These are phyloP conservation scores for Boletus huronensis DNA, from an alignment of 768 basidiomycete genomes.

Conservation along the genomic window DNA sequence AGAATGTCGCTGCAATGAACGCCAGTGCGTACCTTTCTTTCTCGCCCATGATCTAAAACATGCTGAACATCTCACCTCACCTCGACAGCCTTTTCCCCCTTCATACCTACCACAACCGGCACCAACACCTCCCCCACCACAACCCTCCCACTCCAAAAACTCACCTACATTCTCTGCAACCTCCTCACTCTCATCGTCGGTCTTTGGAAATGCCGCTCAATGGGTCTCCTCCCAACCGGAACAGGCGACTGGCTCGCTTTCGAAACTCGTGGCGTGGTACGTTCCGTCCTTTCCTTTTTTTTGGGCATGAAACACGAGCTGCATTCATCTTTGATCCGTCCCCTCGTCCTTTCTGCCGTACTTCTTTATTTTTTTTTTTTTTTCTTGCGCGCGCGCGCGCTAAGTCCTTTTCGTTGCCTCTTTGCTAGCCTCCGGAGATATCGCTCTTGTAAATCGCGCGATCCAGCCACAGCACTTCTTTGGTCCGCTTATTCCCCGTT, in stretches of 20 bases:
- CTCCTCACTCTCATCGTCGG: slow-evolving; percentile 77
- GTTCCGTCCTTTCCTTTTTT: neutral
- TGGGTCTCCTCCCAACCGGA: slow-evolving; percentile 89
- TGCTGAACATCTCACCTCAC: neutral
- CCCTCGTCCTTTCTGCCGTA: no score
- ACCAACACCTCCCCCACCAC: slow-evolving; percentile 29
- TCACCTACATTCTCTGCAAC: slow-evolving; percentile 70
- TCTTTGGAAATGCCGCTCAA: slow-evolving; percentile 88
- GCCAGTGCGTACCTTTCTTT: slow-evolving; percentile 48
- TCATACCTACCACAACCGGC: slow-evolving; percentile 43
- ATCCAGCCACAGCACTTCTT: neutral
- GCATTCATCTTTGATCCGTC: no score
- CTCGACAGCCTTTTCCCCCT: slow-evolving; percentile 65
- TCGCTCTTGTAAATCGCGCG: slow-evolving; percentile 31
- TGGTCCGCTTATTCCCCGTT: neutral
- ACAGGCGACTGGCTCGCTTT: slow-evolving; percentile 96
- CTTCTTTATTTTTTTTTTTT: neutral
- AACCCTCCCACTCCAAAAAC: slow-evolving; percentile 66
- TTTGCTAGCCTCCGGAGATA: slow-evolving; percentile 42
- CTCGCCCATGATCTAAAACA: neutral
- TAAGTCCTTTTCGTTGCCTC: neutral
- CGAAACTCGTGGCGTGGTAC: slow-evolving; percentile 70
- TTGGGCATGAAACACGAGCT: neutral
- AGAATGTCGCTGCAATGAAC: slow-evolving; percentile 76
- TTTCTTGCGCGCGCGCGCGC: neutral